Evolutionary conservation across 2,329 filamentous ascomycete genomes (phyloP).

Genomic region (Talaromyces rugulosus): DNA sequence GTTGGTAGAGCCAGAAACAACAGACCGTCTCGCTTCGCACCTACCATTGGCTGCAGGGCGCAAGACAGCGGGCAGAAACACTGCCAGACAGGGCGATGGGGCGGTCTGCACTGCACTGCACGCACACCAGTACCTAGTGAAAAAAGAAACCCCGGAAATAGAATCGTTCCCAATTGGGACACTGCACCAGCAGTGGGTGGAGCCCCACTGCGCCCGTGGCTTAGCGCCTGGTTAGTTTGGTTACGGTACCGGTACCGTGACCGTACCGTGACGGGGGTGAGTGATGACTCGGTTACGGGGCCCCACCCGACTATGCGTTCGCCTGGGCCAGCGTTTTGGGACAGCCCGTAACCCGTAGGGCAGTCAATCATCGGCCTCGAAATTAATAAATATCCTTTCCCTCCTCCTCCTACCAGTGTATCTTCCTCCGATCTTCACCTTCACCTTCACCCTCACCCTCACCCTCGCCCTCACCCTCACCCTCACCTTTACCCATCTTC

Average conservation of each 20-base stretch:
- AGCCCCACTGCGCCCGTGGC: background rate
- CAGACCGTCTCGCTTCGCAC: conserved; percentile 7
- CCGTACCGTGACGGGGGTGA: too few relatives aligned
- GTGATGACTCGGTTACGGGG: background rate
- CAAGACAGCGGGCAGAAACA: background rate
- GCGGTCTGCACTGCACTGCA: conserved; percentile 4
- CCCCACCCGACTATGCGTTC: background rate
- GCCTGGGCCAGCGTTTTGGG: conserved; percentile 7
- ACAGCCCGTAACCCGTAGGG: conserved; percentile 11
- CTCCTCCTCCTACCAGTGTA: background rate
- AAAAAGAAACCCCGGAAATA: background rate
- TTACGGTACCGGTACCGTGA: background rate
- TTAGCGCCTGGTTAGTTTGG: background rate
- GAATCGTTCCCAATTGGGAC: background rate
- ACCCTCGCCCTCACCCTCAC: too few relatives aligned
- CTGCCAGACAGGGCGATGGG: background rate
- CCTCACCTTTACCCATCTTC: too few relatives aligned
- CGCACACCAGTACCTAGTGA: background rate
- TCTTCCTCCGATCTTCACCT: too few relatives aligned
- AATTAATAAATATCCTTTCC: background rate
- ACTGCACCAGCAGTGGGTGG: background rate
- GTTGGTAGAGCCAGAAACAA: too few relatives aligned
- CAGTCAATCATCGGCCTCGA: conserved; percentile 12
- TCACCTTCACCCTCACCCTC: too few relatives aligned
- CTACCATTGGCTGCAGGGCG: background rate